Conservation (phyloP, 192 early-diverging fungal species). For the Podila verticillata region DNA sequence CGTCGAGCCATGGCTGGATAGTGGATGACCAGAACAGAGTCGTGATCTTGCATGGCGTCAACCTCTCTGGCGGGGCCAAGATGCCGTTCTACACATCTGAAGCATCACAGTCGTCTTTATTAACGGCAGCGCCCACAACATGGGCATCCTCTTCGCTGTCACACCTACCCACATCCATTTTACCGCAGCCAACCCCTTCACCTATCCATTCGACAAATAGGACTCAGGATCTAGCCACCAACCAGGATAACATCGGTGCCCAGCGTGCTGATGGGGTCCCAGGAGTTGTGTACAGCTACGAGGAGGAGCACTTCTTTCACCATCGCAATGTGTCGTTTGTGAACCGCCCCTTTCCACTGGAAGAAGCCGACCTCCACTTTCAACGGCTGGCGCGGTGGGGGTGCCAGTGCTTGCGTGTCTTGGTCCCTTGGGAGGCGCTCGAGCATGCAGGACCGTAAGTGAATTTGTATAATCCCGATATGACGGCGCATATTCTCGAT, state of each 20-base stretch:
- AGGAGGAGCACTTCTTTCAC: conserved; percentile 56
- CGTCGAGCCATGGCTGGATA: conserved; percentile 53
- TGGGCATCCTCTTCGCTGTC: neutral
- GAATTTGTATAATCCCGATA: neutral
- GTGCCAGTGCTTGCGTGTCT: conserved; percentile 74
- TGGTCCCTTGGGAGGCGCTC: conserved; percentile 82
- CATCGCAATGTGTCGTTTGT: conserved; percentile 73
- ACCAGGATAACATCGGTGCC: neutral
- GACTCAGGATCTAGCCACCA: neutral
- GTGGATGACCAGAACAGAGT: conserved; percentile 58
- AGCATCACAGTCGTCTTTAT: neutral
- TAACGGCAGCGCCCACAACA: neutral
- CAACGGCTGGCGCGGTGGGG: conserved; percentile 71
- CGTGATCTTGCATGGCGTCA: conserved; percentile 64
- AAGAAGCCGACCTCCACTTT: conserved; percentile 78
- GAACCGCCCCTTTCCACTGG: conserved; percentile 74
- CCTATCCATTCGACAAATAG: neutral
- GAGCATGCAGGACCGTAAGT: conserved; percentile 67
- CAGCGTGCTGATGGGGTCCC: conserved; percentile 18
- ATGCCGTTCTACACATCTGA: conserved; percentile 53
- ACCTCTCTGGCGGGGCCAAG: conserved; percentile 65
- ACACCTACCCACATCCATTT: too few relatives aligned
- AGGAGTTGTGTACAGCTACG: conserved; percentile 45
- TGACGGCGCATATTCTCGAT: neutral
- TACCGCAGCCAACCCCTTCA: neutral